A percentile compares a stretch with the other conserved stretches of the same genome.
Conservation (phyloP, 2,329 filamentous ascomycete genomes). For the Daldinia sp. region DNA sequence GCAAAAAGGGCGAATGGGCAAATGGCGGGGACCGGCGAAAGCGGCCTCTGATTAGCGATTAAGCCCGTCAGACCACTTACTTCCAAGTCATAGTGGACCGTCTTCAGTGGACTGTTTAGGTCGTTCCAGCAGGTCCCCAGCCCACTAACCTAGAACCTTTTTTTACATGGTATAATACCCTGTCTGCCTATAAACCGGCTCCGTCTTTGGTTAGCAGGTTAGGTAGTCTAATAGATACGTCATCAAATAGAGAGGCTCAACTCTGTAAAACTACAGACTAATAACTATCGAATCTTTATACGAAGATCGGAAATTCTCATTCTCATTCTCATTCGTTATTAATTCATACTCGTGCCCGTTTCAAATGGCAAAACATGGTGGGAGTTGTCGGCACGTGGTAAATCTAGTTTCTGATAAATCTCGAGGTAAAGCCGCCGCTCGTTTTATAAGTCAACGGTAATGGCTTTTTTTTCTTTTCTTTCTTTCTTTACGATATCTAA, state of each 20-base stretch:
- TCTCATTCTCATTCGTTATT: background rate
- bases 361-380: background rate
- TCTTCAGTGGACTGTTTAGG: background rate
- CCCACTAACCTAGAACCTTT: too few relatives aligned
- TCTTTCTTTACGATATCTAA: background rate
- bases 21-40: conserved; percentile 35
- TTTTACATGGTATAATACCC: too few relatives aligned
- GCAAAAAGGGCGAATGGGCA: conserved; percentile 10
- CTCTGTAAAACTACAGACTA: background rate
- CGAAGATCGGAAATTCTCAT: background rate
- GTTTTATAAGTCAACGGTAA: background rate
- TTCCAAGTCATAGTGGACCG: background rate
- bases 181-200: background rate
- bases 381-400: background rate
- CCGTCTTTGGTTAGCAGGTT: background rate
- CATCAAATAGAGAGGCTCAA: conserved; percentile 3
- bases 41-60: conserved; percentile 20
- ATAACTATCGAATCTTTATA: background rate
- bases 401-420: background rate
- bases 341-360: too few relatives aligned
- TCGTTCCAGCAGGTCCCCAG: background rate
- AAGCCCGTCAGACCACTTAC: conserved; percentile 15
- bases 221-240: conserved; percentile 1
- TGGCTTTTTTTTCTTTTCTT: background rate
- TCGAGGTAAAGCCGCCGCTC: too few relatives aligned